phyloP scores from a whole-genome alignment of 108 stramenopile genomes.

The Aureococcus anophagefferens region DNA sequence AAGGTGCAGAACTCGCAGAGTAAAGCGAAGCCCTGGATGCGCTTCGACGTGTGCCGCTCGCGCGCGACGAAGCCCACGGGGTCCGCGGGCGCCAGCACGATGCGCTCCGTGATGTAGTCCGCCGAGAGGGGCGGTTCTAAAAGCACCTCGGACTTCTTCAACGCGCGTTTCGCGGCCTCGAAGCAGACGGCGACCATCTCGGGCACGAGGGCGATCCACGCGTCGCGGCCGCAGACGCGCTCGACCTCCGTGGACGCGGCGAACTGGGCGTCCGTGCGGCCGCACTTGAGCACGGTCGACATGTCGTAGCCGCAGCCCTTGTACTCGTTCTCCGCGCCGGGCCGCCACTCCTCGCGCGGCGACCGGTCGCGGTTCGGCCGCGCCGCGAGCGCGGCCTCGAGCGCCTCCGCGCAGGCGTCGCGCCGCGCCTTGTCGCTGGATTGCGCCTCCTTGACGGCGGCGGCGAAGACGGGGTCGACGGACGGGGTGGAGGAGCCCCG shows the following conservation, averaged over 20 bases:
- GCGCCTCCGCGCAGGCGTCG: too few relatives aligned
- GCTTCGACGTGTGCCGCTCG: neutral
- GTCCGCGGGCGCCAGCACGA: neutral
- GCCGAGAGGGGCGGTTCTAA: neutral
- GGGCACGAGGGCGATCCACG: conserved; percentile 11
- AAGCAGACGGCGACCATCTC: conserved; percentile 23
- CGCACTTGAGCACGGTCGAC: neutral
- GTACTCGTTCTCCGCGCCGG: conserved; percentile 1
- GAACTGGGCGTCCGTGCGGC: neutral
- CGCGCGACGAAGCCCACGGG: neutral
- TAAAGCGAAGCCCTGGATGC: conserved; percentile 6
- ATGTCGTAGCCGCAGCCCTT: neutral
- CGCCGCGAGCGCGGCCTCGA: neutral
- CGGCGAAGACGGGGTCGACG: too few relatives aligned
- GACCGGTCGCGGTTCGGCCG: neutral
- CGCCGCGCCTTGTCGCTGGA: too few relatives aligned
- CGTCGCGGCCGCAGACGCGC: neutral
- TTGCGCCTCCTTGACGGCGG: too few relatives aligned
- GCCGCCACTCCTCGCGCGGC: neutral
- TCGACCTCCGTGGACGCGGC: neutral
- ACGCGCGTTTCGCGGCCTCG: conserved; percentile 13
- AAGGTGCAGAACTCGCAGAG: neutral
- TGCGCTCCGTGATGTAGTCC: neutral
- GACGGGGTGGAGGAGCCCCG: too few relatives aligned
- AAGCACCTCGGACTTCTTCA: neutral